Base-by-base conservation (phyloP, 495 filamentous ascomycete genomes). In the Glonium stellatum region DNA sequence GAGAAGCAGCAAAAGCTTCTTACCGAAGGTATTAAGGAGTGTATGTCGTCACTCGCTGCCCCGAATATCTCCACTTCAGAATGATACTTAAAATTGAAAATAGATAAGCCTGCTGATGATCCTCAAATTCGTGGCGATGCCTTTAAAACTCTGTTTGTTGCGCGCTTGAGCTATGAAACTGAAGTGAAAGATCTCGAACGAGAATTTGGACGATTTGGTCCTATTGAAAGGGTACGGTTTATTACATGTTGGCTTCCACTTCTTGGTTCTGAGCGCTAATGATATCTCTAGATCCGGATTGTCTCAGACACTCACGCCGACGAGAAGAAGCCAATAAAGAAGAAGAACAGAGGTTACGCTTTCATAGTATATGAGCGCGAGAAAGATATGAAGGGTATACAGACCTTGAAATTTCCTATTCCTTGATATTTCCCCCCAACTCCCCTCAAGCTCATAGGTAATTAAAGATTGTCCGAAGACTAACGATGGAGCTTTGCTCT, bases 311-410 rank as follows among this genome's bases (percentile, higher is more conserved):
- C 79, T 21, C 78, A 84, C 66, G 81, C 82, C 63, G 78, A 86
- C 56, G 85, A 85, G 56, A 80, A 82, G 4, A 91, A 88, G 65
- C 85, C 85, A 70, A 82, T 84, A 55, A 92, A 90, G 71, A 96
- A 95, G 74, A 79, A 84, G 47, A 87, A 93, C 71, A 82, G 84
- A 65, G 93, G 93, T 62, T 98, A 98, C 76, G 93, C 90, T 59
- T 98, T 98, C 72, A 86, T 98, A 66, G 91, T 97, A 50, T 98
- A 91, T 72, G 92, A 97, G 75, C 85, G 89, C 69, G 93, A 97
- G 73, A 92, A 92, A 75, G 93, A 98, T 70, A 97, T 98, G 95
- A 97, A 95, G 87, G 92, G 93, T 96, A 96, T 15, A n/a, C n/a
- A 19, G 8, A 51, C 25, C 55, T 70, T 69, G 58, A 62, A 64